Evolutionary conservation across 768 basidiomycete species (phyloP).

Genomic region (Pluteus cervinus): DNA sequence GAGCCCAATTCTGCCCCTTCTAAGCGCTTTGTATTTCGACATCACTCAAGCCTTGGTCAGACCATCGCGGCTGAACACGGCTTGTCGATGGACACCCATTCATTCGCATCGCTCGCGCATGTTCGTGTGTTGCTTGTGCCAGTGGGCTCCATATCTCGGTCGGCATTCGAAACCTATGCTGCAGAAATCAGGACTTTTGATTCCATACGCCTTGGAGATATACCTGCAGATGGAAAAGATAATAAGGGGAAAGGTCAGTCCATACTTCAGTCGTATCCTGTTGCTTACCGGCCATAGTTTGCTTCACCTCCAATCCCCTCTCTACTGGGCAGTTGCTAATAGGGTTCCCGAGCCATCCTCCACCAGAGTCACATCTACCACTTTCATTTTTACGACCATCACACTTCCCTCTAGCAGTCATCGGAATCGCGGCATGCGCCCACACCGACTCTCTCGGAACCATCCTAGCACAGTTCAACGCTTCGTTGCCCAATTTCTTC

Average conservation of each 20-base stretch:
- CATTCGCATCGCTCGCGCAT: constrained; percentile 81
- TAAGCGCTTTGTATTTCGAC: too few species aligned
- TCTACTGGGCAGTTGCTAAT: constrained; percentile 82
- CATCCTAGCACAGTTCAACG: constrained; percentile 62
- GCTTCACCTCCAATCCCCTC: constrained; percentile 75
- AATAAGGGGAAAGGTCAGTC: constrained; percentile 66
- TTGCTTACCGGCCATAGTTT: constrained; percentile 35
- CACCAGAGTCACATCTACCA: constrained; percentile 57
- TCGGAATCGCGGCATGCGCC: constrained; percentile 77
- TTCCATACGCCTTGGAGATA: constrained; percentile 71
- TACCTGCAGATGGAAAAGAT: constrained; percentile 73
- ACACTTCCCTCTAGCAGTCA: constrained; percentile 79
- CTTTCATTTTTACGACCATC: constrained; percentile 74
- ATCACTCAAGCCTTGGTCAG: neutral
- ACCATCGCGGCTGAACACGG: neutral
- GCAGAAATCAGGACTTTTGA: constrained; percentile 70
- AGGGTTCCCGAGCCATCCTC: constrained; percentile 70
- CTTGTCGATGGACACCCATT: constrained; percentile 65
- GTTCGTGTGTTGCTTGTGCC: constrained; percentile 83
- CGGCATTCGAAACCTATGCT: constrained; percentile 71
- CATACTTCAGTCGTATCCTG: neutral
- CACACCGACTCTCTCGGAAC: constrained; percentile 45
- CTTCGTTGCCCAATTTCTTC: constrained; percentile 57
- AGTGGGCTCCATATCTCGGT: constrained; percentile 65
- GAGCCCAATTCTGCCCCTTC: too few species aligned